phyloP scores from a whole-genome alignment of 2,329 filamentous ascomycete genomes.

The Diplodia sapinea region DNA sequence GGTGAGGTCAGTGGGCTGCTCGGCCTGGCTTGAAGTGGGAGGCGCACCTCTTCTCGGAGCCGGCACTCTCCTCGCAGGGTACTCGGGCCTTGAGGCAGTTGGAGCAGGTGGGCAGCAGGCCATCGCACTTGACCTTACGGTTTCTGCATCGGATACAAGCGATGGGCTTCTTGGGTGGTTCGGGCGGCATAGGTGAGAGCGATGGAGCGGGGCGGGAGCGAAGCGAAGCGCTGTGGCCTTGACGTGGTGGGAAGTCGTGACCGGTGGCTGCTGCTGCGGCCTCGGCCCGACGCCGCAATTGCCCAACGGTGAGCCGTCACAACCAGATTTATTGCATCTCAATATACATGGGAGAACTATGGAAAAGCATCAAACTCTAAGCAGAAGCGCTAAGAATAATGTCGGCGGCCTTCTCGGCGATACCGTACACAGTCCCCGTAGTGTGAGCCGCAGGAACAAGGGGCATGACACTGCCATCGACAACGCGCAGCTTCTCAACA shows the following conservation, averaged over 20 bases:
- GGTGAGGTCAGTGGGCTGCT: not conserved
- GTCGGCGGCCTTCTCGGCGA: constrained; percentile 35
- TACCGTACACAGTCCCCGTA: constrained; percentile 36
- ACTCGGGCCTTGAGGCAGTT: constrained; percentile 21
- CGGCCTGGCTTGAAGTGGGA: too few relatives aligned
- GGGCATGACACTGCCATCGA: constrained; percentile 36
- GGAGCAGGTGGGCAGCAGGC: constrained; percentile 16
- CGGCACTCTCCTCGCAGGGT: constrained; percentile 21
- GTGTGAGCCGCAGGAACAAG: constrained; percentile 33
- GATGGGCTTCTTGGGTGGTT: constrained; percentile 4
- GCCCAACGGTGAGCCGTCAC: too few relatives aligned
- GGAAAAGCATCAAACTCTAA: not conserved
- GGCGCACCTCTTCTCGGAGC: constrained; percentile 5
- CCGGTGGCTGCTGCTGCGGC: not conserved
- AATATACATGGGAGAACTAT: not conserved
- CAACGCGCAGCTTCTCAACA: constrained; percentile 36
- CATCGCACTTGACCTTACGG: constrained; percentile 28
- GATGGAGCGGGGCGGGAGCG: constrained; percentile 13
- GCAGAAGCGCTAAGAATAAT: constrained; percentile 2
- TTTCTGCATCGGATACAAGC: constrained; percentile 15
- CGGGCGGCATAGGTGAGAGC: constrained; percentile 13
- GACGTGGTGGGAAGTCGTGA: too few relatives aligned
- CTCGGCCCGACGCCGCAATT: not conserved
- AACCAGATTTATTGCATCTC: not conserved
- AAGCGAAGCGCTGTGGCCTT: not conserved